Conservation (phyloP, 2,329 filamentous ascomycete species). For the Leptosphaerulina australis region DNA sequence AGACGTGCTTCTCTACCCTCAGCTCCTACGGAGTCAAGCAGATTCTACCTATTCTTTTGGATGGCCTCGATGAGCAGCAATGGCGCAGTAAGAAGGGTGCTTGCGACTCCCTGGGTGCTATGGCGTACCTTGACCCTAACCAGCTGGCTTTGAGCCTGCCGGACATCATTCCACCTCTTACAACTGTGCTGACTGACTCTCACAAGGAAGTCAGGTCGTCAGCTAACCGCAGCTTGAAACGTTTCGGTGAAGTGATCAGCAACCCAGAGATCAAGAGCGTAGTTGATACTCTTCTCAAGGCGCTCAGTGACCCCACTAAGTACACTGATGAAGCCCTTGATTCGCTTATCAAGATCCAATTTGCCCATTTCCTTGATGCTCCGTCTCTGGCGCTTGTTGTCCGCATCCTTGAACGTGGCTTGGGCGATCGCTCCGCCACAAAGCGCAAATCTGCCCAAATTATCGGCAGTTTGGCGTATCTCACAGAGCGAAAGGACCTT, state of each 20-base stretch:
- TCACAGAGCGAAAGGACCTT: conserved; percentile 95
- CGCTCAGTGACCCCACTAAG: conserved; percentile 94
- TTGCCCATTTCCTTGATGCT: conserved; percentile 97
- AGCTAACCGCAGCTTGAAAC: conserved; percentile 94
- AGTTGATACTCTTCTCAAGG: conserved; percentile 90
- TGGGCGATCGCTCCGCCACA: conserved; percentile 88
- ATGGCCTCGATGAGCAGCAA: conserved; percentile 91
- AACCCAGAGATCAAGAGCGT: conserved; percentile 96
- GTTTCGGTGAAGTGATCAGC: conserved; percentile 97
- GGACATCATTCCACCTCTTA: conserved; percentile 95
- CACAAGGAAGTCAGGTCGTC: conserved; percentile 95
- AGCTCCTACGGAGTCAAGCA: conserved; percentile 97
- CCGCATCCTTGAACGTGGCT: conserved; percentile 89
- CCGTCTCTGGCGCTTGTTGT: conserved; percentile 94
- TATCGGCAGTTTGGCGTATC: conserved; percentile 94
- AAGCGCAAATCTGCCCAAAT: conserved; percentile 97
- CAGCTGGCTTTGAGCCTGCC: conserved; percentile 91
- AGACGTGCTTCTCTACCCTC: conserved; percentile 89
- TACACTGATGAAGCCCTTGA: conserved; percentile 96
- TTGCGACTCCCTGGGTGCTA: conserved; percentile 93
- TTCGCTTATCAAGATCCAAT: conserved; percentile 94
- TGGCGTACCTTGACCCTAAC: conserved; percentile 97
- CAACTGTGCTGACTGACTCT: conserved; percentile 91
- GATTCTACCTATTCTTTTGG: conserved; percentile 86
- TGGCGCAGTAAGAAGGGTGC: conserved; percentile 99